These are phyloP conservation scores for Haplosporangium gracile DNA, from an alignment of 192 early-diverging fungal genomes.

Conservation along the genomic window DNA sequence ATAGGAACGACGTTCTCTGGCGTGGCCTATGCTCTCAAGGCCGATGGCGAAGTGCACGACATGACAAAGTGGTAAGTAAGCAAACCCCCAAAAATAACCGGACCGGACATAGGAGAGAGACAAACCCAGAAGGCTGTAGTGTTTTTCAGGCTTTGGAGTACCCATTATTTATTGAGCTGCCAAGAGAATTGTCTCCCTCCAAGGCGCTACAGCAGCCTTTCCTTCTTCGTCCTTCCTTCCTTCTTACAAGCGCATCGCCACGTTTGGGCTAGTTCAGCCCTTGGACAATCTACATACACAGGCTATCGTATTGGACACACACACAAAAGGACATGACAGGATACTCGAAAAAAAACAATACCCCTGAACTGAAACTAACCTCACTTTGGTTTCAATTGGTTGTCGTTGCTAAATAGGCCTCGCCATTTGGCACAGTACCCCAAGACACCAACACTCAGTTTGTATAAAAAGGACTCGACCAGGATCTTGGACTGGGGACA, in stretches of 20 bases:
- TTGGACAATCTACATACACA: no score
- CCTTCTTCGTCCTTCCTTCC: background rate
- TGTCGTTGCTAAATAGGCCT: slow-evolving; percentile 30
- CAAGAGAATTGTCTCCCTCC: background rate
- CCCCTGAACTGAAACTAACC: background rate
- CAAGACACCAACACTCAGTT: slow-evolving; percentile 57
- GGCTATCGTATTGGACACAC: no score
- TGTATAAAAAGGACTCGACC: slow-evolving; percentile 57
- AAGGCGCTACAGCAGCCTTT: slow-evolving; percentile 1
- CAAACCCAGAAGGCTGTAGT: background rate
- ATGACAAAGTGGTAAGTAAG: slow-evolving; percentile 60
- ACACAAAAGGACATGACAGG: no score
- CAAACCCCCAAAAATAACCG: background rate
- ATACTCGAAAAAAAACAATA: no score
- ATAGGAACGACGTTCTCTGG: slow-evolving; percentile 61
- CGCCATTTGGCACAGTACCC: slow-evolving; percentile 58
- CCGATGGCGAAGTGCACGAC: slow-evolving; percentile 61
- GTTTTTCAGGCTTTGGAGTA: background rate
- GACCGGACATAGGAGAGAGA: background rate
- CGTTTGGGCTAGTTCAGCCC: no score
- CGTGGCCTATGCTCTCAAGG: slow-evolving; percentile 60
- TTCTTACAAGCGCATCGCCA: no score
- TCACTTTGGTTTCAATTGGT: background rate
- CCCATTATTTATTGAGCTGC: background rate
- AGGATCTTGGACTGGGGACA: slow-evolving; percentile 62